Conservation (phyloP, 345 rosid species). For the Brassica juncea region DNA sequence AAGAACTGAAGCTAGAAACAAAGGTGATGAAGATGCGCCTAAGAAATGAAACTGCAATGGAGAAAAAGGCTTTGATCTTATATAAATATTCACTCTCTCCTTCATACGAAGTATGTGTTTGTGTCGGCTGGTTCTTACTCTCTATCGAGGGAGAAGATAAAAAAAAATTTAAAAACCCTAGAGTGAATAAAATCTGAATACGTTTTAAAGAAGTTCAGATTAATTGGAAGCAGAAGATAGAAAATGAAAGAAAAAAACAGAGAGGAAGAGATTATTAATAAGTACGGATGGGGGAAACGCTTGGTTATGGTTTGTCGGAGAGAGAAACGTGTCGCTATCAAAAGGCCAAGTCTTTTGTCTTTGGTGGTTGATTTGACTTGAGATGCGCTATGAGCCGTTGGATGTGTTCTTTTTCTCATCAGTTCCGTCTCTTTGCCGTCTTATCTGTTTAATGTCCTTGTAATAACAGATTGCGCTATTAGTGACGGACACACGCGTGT, state of each 20-base stretch:
- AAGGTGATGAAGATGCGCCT: slow-evolving; percentile 4
- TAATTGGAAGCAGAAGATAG: neutral
- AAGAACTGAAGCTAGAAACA: slow-evolving; percentile 11
- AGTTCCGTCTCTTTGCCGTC: slow-evolving; percentile 37
- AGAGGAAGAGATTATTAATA: neutral
- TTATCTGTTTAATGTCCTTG: slow-evolving; percentile 11
- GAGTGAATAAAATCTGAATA: neutral
- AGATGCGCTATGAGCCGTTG: slow-evolving; percentile 26
- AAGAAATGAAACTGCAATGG: slow-evolving; percentile 4
- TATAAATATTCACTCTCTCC: slow-evolving; percentile 4
- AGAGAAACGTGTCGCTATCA: slow-evolving; percentile 35
- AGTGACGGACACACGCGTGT: neutral
- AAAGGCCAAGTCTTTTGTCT: slow-evolving; percentile 1
- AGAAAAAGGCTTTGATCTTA: neutral
- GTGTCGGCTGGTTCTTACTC: slow-evolving; percentile 8
- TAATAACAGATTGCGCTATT: slow-evolving; percentile 7
- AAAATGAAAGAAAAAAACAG: slow-evolving; percentile 1
- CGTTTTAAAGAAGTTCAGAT: neutral
- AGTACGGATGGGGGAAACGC: slow-evolving; percentile 38
- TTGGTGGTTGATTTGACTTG: slow-evolving; percentile 29
- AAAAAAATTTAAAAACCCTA: neutral
- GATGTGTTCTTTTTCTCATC: slow-evolving; percentile 21
- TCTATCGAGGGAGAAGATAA: neutral
- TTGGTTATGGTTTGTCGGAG: slow-evolving; percentile 41
- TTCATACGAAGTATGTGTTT: slow-evolving; percentile 18